Evolutionary conservation across 768 basidiomycete genomes (phyloP).

Genomic region (Mycena indigotica): DNA sequence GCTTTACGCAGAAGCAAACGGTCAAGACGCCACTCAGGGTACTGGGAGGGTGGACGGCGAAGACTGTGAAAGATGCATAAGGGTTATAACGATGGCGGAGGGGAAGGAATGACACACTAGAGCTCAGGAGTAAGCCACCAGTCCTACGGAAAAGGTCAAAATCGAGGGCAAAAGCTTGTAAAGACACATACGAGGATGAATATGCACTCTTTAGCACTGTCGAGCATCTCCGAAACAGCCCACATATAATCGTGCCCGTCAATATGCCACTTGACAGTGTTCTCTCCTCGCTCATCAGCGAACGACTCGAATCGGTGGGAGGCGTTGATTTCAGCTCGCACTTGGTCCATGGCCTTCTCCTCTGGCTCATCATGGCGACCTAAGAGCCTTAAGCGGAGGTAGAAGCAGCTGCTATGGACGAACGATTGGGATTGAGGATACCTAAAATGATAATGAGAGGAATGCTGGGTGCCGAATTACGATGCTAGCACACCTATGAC

Average conservation of each 20-base stretch:
- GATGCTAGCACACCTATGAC: constrained; percentile 32
- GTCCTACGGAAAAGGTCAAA: constrained; percentile 46
- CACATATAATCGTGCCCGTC: constrained; percentile 98
- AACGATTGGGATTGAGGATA: constrained; percentile 49
- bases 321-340: constrained; percentile 73
- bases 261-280: constrained; percentile 88
- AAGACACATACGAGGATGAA: constrained; percentile 58
- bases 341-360: constrained; percentile 70
- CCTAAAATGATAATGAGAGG: constrained; percentile 31
- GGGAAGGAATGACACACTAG: too few relatives aligned
- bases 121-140: constrained; percentile 97
- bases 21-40: constrained; percentile 90
- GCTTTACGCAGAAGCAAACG: constrained; percentile 85
- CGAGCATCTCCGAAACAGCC: constrained; percentile 89
- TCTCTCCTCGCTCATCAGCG: constrained; percentile 67
- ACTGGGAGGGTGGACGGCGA: constrained; percentile 83
- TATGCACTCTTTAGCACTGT: constrained; percentile 77
- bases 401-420: constrained; percentile 10
- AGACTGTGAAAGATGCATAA: too few relatives aligned
- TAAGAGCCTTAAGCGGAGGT: constrained; percentile 18
- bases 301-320: constrained; percentile 87
- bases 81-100: too few relatives aligned
- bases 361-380: constrained; percentile 76
- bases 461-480: too few relatives aligned
- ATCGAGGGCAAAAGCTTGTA: background rate